Evolutionary conservation across 768 basidiomycete species (phyloP).

Genomic region (Dacryopinax primogenitus): DNA sequence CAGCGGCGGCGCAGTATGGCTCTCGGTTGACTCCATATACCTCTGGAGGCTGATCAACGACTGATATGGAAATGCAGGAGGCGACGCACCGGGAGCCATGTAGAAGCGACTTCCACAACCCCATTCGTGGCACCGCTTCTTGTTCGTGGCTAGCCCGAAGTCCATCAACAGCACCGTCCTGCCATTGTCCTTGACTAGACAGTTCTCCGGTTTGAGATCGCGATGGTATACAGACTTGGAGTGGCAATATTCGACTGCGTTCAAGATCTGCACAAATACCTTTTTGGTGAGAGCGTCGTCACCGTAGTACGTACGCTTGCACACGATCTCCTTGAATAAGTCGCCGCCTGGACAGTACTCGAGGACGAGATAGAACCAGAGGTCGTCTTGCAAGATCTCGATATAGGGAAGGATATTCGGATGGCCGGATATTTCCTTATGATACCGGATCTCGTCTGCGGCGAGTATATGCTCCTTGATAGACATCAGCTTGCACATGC

Average conservation of each 20-base stretch:
- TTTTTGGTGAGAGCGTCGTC: constrained; percentile 72
- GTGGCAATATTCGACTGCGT: constrained; percentile 89
- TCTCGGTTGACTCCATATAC: constrained; percentile 2
- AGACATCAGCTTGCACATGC: constrained; percentile 39
- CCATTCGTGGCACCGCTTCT: constrained; percentile 73
- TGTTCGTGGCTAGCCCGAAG: constrained; percentile 86
- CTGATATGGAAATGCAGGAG: neutral
- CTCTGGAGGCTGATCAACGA: neutral
- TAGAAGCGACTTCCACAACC: constrained; percentile 96
- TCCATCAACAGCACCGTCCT: constrained; percentile 75
- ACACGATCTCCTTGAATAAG: constrained; percentile 80
- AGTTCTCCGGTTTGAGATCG: constrained; percentile 88
- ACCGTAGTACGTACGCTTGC: constrained; percentile 66
- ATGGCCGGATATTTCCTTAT: constrained; percentile 43
- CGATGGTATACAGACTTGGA: constrained; percentile 86
- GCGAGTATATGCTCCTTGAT: constrained; percentile 16
- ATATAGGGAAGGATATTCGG: constrained; percentile 34
- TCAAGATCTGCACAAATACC: constrained; percentile 86
- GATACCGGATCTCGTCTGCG: constrained; percentile 38
- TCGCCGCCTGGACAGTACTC: constrained; percentile 86
- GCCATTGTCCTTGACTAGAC: constrained; percentile 35
- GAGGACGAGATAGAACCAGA: constrained; percentile 68
- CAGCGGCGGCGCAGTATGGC: constrained; percentile 60
- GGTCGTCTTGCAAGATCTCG: constrained; percentile 45
- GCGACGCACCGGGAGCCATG: constrained; percentile 65